Evolutionary conservation across 2,329 filamentous ascomycete genomes (phyloP).

Genomic region (Paecilomyces fulvus): DNA sequence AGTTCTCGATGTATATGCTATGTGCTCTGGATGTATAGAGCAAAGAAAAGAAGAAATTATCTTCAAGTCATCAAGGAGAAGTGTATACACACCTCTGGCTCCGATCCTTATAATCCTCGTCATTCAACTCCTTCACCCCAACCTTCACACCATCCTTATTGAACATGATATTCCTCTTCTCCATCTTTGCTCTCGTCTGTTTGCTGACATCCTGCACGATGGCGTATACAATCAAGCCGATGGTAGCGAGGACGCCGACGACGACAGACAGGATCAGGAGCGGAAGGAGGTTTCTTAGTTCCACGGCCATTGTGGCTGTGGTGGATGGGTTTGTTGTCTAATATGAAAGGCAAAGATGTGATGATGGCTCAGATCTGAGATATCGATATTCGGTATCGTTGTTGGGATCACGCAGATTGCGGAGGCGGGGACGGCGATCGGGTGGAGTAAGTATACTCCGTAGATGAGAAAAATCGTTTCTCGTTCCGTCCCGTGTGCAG

Average conservation of each 20-base stretch:
- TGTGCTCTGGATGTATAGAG: neutral
- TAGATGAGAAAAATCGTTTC: neutral
- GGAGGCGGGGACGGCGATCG: neutral
- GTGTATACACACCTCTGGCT: constrained; percentile 43
- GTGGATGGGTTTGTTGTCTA: too few species aligned
- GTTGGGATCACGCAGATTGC: neutral
- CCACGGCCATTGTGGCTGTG: neutral
- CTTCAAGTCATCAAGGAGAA: neutral
- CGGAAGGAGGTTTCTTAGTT: constrained; percentile 39
- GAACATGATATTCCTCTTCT: constrained; percentile 55
- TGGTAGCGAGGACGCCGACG: constrained; percentile 41
- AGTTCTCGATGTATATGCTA: too few species aligned
- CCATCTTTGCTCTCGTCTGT: constrained; percentile 51
- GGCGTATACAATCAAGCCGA: constrained; percentile 51
- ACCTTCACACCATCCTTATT: constrained; percentile 54
- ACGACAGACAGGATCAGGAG: constrained; percentile 49
- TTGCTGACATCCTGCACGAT: constrained; percentile 52
- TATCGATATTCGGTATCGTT: neutral
- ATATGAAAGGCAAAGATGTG: neutral
- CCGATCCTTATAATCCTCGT: constrained; percentile 52
- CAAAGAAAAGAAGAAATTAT: neutral
- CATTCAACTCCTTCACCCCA: constrained; percentile 48
- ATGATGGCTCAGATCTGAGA: neutral
- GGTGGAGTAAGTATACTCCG: neutral
- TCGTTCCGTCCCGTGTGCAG: neutral